A percentile compares a stretch with the other conserved stretches of the same genome.
Conservation (phyloP, 805 yeast genomes). For the Millerozyma acaciae region DNA sequence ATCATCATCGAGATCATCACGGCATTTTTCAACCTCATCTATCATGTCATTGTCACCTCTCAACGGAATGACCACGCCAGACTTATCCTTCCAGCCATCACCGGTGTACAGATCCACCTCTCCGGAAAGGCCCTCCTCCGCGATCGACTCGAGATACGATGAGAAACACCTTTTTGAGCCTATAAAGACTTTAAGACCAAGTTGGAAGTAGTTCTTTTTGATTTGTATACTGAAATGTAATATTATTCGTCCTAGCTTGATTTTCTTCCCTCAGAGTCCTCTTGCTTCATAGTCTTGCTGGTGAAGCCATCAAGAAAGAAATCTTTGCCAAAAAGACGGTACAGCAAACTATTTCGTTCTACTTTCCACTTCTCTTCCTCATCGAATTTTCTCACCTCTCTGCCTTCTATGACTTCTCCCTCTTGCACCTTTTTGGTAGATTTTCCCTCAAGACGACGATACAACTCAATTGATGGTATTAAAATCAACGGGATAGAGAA, state of each 20-base stretch:
- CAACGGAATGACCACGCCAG: constrained; percentile 13
- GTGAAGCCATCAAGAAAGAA: constrained; percentile 43
- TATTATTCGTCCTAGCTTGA: neutral
- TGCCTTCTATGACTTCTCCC: constrained; percentile 36
- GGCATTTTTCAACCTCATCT: constrained; percentile 7
- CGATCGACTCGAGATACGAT: constrained; percentile 33
- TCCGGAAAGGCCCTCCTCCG: constrained; percentile 32
- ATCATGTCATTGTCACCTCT: too few relatives aligned
- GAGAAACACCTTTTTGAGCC: constrained; percentile 27
- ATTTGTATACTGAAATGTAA: constrained; percentile 1
- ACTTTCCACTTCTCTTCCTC: constrained; percentile 40
- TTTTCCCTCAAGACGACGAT: constrained; percentile 35
- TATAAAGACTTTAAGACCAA: constrained; percentile 10
- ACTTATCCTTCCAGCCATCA: constrained; percentile 11
- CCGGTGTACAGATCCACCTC: constrained; percentile 21
- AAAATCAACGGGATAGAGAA: constrained; percentile 35
- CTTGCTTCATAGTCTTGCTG: constrained; percentile 31
- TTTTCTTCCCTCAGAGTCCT: neutral
- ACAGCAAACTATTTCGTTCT: constrained; percentile 34
- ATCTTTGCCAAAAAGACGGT: constrained; percentile 38
- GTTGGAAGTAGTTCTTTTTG: constrained; percentile 19
- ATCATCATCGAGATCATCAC: constrained; percentile 3
- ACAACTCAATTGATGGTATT: constrained; percentile 31
- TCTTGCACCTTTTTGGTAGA: constrained; percentile 37
- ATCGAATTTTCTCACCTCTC: constrained; percentile 29